Conservation (phyloP, 2,329 filamentous ascomycete species). For the Fulvia fulva region DNA sequence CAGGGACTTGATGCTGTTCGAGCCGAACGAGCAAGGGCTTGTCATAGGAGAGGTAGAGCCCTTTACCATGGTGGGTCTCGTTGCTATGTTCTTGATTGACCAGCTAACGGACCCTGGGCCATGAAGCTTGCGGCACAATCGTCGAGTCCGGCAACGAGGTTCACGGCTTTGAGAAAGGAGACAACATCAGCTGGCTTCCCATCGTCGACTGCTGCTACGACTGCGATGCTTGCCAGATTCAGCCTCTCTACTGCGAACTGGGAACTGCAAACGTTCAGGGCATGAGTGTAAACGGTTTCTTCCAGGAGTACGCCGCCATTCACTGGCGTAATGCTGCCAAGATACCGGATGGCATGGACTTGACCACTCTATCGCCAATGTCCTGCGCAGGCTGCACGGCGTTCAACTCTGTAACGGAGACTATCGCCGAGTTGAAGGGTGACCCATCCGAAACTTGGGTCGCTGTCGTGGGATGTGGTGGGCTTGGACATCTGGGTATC, state of each 20-base stretch:
- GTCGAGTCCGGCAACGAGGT: constrained; percentile 10
- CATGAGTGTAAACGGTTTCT: constrained; percentile 18
- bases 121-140: constrained; percentile 18
- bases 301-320: constrained; percentile 16
- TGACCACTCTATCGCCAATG: constrained; percentile 12
- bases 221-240: constrained; percentile 17
- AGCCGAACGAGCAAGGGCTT: constrained; percentile 16
- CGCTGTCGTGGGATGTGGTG: constrained; percentile 15
- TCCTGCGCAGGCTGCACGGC: constrained; percentile 19
- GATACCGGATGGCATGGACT: constrained; percentile 17
- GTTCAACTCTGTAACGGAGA: constrained; percentile 25
- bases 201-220: constrained; percentile 18
- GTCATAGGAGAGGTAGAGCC: constrained; percentile 9
- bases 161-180: constrained; percentile 10
- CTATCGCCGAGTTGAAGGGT: constrained; percentile 11
- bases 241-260: constrained; percentile 14
- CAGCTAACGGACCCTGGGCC: constrained; percentile 7
- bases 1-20: constrained; percentile 21
- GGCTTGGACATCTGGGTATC: constrained; percentile 39
- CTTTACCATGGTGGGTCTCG: constrained; percentile 14
- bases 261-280: constrained; percentile 14
- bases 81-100: neutral
- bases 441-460: constrained; percentile 10
- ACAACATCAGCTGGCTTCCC: constrained; percentile 17
- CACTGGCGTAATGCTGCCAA: constrained; percentile 18